Base-by-base conservation (phyloP, 805 yeast genomes). In the Yamadazyma laniorum region DNA sequence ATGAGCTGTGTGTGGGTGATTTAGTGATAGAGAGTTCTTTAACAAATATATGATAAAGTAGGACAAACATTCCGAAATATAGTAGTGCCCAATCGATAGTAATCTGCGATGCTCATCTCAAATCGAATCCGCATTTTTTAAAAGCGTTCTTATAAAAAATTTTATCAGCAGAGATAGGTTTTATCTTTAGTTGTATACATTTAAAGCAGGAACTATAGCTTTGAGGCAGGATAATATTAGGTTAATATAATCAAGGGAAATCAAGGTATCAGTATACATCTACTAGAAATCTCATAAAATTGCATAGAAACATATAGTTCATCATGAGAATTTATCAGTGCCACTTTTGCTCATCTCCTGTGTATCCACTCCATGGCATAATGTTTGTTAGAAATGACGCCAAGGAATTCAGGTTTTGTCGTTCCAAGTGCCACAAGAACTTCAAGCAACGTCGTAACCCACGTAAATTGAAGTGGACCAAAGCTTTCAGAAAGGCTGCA, bases 361-460 rank as follows among this genome's bases (percentile, higher is more conserved):
- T 87, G 33, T 91, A 91, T 58, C 68, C 66, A 16, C 56, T 61
- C 38, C 95, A 89, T 57, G 99, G 99, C 47, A 89, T 93, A 58
- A 85, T 87, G 87, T 93, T 90, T 68, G 98, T 93, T 46, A 83
- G 99, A 68, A 93, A 93, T 63, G 99, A 93, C 59, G 95, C 98
- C 49, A 93, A 93, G 61, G 98, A 89, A 67, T 93, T 93, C 65
- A 76, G 96, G 55, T 93, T 93, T 72, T 93, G 99, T 52, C 87
- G 97, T 61, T 89, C 98, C 45, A 93, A 93, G 63, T 93, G 99
- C 72, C 99, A 93, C 70, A 88, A 90, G 63, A 84, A 89, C 39
- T 93, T 93, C 80, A 93, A 93, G 64, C 95, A 89, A 72, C 89
- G 96, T 75, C 83, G 99, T 68, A 93, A 93, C 72, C 99, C 99